These are phyloP conservation scores for Exidia glandulosa DNA, from an alignment of 768 basidiomycete genomes.

Conservation along the genomic window DNA sequence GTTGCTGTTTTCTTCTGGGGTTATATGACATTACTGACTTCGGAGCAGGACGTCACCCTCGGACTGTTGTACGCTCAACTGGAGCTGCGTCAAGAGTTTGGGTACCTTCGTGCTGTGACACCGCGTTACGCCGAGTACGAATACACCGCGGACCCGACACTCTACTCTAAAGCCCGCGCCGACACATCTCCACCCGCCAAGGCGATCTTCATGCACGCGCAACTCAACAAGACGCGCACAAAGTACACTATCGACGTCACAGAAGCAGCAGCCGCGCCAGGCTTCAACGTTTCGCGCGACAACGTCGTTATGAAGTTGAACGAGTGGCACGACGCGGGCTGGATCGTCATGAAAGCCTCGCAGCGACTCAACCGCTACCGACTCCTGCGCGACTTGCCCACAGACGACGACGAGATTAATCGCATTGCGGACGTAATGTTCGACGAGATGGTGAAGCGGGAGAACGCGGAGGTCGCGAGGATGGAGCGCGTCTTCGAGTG, in stretches of 20 bases:
- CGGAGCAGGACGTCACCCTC: slow-evolving; percentile 28
- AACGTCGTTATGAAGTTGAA: slow-evolving; percentile 26
- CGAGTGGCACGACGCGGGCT: slow-evolving; percentile 29
- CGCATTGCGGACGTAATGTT: slow-evolving; percentile 23
- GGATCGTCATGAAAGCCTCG: slow-evolving; percentile 21
- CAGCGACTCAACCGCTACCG: slow-evolving; percentile 30
- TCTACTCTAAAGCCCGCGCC: slow-evolving; percentile 18
- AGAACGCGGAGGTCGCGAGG: slow-evolving; percentile 30
- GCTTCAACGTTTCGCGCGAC: slow-evolving; percentile 18
- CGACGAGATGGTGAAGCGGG: slow-evolving; percentile 27
- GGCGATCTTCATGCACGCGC: slow-evolving; percentile 24
- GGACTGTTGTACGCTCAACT: slow-evolving; percentile 35
- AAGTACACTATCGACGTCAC: slow-evolving; percentile 29
- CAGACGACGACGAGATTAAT: slow-evolving; percentile 20
- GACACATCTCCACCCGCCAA: slow-evolving; percentile 23
- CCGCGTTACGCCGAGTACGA: slow-evolving; percentile 35
- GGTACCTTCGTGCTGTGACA: slow-evolving; percentile 33
- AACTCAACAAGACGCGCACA: slow-evolving; percentile 9
- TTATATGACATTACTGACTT: neutral
- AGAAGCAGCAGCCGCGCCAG: slow-evolving; percentile 13
- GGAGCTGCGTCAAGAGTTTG: slow-evolving; percentile 37
- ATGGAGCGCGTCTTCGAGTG: slow-evolving; percentile 29
- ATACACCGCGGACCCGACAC: slow-evolving; percentile 17
- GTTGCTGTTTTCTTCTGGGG: slow-evolving; percentile 1
- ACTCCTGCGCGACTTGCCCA: slow-evolving; percentile 26